Evolutionary conservation across 805 yeast species (phyloP).

Genomic region (Saturnispora bothae): DNA sequence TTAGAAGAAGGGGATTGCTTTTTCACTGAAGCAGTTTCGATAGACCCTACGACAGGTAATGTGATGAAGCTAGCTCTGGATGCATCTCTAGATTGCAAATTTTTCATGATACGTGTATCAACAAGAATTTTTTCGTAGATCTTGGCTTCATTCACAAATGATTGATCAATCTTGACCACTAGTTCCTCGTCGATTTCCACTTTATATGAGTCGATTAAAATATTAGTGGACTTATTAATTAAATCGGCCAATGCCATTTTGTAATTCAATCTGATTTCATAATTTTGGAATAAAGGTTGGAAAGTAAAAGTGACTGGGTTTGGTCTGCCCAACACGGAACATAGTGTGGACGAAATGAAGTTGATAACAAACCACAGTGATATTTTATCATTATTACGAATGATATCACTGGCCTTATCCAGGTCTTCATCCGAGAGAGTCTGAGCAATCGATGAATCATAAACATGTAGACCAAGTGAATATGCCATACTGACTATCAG

Average conservation of each 20-base stretch:
- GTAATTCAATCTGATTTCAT: slow-evolving; percentile 28
- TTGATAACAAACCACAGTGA: slow-evolving; percentile 43
- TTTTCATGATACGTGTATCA: slow-evolving; percentile 21
- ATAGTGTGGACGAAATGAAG: slow-evolving; percentile 36
- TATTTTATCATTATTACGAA: slow-evolving; percentile 29
- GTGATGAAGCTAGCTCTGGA: slow-evolving; percentile 19
- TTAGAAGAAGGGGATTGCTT: background rate
- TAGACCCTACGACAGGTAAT: slow-evolving; percentile 22
- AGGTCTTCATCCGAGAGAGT: slow-evolving; percentile 24
- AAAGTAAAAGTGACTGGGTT: slow-evolving; percentile 38
- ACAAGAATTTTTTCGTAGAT: slow-evolving; percentile 26
- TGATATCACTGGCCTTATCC: slow-evolving; percentile 22
- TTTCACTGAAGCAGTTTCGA: slow-evolving; percentile 3
- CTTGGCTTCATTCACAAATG: slow-evolving; percentile 33
- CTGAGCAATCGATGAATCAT: slow-evolving; percentile 25
- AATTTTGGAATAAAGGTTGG: slow-evolving; percentile 25
- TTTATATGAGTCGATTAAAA: slow-evolving; percentile 43
- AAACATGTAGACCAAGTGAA: slow-evolving; percentile 42
- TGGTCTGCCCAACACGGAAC: slow-evolving; percentile 44
- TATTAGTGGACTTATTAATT: slow-evolving; percentile 36
- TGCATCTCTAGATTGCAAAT: slow-evolving; percentile 14
- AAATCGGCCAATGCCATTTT: slow-evolving; percentile 42
- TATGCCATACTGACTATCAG: slow-evolving; percentile 40
- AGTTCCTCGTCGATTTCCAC: slow-evolving; percentile 33
- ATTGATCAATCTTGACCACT: slow-evolving; percentile 30